These are phyloP conservation scores for Ophiostoma ulmi DNA, from an alignment of 2,329 filamentous ascomycete species.

Conservation along the genomic window DNA sequence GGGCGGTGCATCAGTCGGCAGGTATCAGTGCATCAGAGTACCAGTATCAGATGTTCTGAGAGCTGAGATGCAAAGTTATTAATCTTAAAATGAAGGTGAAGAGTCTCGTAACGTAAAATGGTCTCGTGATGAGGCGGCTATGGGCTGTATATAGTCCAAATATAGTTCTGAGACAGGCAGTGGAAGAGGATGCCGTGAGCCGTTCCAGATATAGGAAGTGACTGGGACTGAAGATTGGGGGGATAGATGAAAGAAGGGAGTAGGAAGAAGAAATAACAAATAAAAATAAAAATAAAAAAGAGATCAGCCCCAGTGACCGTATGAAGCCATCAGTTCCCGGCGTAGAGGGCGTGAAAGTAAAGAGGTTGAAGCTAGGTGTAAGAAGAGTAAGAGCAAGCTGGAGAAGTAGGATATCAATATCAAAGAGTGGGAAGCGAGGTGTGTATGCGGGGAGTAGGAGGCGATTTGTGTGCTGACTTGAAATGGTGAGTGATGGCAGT, in stretches of 20 bases:
- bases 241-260: neutral
- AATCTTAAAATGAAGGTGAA: no score
- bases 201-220: neutral
- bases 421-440: slow-evolving; percentile 8
- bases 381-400: neutral
- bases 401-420: neutral
- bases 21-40: neutral
- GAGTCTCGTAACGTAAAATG: neutral
- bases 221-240: neutral
- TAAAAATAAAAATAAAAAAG: neutral
- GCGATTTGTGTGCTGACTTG: neutral
- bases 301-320: slow-evolving; percentile 2
- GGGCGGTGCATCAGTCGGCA: neutral
- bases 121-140: neutral
- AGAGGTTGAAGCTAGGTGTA: neutral
- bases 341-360: slow-evolving; percentile 1
- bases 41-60: neutral
- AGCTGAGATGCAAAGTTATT: neutral
- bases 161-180: neutral
- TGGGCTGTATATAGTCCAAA: neutral
- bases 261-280: neutral
- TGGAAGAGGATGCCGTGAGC: neutral
- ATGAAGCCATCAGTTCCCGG: slow-evolving; percentile 5
- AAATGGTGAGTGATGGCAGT: neutral
- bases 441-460: slow-evolving; percentile 6